phyloP scores from a whole-genome alignment of 2,329 filamentous ascomycete genomes.

The Metarhizium album region DNA sequence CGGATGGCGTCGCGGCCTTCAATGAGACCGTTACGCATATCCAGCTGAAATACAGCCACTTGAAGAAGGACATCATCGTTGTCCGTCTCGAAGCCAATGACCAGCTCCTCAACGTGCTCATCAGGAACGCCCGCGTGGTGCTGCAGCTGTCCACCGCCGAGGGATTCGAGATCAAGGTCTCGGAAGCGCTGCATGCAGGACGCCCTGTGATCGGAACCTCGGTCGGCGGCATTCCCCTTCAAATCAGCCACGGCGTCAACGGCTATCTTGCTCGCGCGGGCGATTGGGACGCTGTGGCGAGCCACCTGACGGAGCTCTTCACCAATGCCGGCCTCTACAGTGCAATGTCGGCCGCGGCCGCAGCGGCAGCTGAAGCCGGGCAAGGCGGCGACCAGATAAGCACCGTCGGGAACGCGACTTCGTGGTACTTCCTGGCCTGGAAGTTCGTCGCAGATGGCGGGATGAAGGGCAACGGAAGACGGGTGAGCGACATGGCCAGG shows the following conservation, averaged over 20 bases:
- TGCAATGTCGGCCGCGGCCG: conserved; percentile 54
- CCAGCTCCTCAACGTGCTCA: conserved; percentile 66
- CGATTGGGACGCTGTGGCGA: conserved; percentile 59
- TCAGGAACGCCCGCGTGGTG: conserved; percentile 61
- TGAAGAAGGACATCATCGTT: conserved; percentile 57
- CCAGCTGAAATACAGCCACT: conserved; percentile 48
- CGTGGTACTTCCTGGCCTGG: conserved; percentile 68
- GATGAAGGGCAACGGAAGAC: conserved; percentile 40
- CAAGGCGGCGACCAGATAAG: conserved; percentile 75
- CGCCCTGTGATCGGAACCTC: conserved; percentile 65
- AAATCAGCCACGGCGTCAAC: conserved; percentile 60
- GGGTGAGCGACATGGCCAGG: conserved; percentile 30
- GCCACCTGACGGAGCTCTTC: conserved; percentile 55
- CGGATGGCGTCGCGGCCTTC: conserved; percentile 62
- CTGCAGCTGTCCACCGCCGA: conserved; percentile 74
- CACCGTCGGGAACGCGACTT: conserved; percentile 67
- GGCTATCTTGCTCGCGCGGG: conserved; percentile 65
- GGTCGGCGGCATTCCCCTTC: conserved; percentile 71
- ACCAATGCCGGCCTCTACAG: conserved; percentile 53
- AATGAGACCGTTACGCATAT: conserved; percentile 61
- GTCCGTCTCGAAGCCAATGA: conserved; percentile 70
- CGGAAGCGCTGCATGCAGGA: conserved; percentile 71
- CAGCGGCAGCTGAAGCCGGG: conserved; percentile 28
- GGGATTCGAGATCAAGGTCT: conserved; percentile 81
- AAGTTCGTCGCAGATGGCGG: conserved; percentile 47